Evolutionary conservation across 2,329 filamentous ascomycete species (phyloP).

Genomic region (Fusarium bactridioides): DNA sequence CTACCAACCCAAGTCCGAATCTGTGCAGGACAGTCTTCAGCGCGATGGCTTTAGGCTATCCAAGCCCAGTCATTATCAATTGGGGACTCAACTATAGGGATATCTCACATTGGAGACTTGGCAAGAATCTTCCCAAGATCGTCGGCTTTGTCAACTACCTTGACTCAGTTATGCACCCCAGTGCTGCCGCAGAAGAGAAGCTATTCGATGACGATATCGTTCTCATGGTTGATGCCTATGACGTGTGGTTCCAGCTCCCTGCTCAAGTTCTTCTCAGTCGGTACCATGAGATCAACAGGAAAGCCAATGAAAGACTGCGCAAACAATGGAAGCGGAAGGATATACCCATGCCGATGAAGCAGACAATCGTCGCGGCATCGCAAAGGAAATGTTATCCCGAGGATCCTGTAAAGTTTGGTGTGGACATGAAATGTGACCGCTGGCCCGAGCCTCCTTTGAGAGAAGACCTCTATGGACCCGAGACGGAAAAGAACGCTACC

Average conservation of each 20-base stretch:
- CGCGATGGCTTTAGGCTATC: not conserved
- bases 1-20: not conserved
- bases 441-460: not conserved
- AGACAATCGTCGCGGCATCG: not conserved
- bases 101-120: not conserved
- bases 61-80: not conserved
- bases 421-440: not conserved
- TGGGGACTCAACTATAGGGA: not conserved
- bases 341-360: not conserved
- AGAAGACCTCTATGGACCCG: not conserved
- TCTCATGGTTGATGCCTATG: not conserved
- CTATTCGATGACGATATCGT: not conserved
- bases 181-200: not conserved
- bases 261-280: conserved; percentile 3
- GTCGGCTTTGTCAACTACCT: not conserved
- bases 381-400: not conserved
- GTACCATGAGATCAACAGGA: conserved; percentile 10
- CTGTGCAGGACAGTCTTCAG: not conserved
- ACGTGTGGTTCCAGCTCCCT: conserved; percentile 13
- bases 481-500: not conserved
- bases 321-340: not conserved
- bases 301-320: not conserved
- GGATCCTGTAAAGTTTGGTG: not conserved
- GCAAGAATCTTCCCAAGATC: not conserved
- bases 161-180: conserved; percentile 1